Evolutionary conservation across 768 basidiomycete species (phyloP).

Genomic region (Heimioporus sp.): DNA sequence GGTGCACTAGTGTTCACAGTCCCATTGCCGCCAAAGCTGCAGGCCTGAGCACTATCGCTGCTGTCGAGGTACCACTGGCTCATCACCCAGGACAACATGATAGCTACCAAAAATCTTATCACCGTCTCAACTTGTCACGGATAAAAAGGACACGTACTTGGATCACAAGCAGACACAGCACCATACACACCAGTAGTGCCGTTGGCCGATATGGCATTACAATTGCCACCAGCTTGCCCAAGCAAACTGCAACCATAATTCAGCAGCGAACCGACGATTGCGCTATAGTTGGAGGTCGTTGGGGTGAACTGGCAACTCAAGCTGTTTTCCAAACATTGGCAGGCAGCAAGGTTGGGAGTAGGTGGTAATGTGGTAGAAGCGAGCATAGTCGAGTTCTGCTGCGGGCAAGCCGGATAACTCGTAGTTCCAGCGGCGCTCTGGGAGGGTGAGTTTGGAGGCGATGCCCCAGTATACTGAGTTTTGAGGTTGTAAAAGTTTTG

Average conservation of each 20-base stretch:
- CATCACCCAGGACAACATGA: slow-evolving; percentile 83
- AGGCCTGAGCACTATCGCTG: slow-evolving; percentile 57
- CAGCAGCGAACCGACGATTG: slow-evolving; percentile 57
- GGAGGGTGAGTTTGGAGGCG: slow-evolving; percentile 63
- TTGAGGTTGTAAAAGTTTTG: slow-evolving; percentile 68
- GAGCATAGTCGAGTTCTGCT: slow-evolving; percentile 53
- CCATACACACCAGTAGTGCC: slow-evolving; percentile 80
- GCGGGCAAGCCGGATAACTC: slow-evolving; percentile 60
- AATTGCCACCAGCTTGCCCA: slow-evolving; percentile 57
- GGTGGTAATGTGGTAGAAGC: slow-evolving; percentile 74
- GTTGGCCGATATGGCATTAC: slow-evolving; percentile 67
- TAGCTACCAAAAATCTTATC: slow-evolving; percentile 39
- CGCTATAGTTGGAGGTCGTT: slow-evolving; percentile 55
- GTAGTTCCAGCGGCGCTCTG: slow-evolving; percentile 50
- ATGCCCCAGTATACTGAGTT: slow-evolving; percentile 55
- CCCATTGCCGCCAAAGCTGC: slow-evolving; percentile 83
- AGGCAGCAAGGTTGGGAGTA: slow-evolving; percentile 81
- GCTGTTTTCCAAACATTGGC: slow-evolving; percentile 65
- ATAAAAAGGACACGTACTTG: slow-evolving; percentile 47
- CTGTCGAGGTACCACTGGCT: slow-evolving; percentile 70
- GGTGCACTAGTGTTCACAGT: slow-evolving; percentile 63
- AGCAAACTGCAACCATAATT: slow-evolving; percentile 68
- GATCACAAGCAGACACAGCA: slow-evolving; percentile 71
- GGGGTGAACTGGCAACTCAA: slow-evolving; percentile 77
- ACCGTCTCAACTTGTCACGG: neutral